These are phyloP conservation scores for Penicillium sp. DNA, from an alignment of 2,329 filamentous ascomycete genomes.

Conservation along the genomic window DNA sequence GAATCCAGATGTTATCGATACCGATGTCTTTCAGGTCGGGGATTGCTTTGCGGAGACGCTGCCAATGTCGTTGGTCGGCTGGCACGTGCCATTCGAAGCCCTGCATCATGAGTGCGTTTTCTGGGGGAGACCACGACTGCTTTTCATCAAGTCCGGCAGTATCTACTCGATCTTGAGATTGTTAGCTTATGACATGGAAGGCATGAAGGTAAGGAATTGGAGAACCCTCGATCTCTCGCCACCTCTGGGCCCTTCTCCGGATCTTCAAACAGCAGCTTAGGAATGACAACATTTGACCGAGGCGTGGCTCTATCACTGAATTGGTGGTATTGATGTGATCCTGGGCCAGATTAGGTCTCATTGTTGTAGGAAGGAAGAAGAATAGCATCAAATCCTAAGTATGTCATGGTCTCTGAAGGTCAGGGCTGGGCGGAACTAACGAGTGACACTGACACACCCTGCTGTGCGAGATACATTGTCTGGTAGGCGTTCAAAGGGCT, in stretches of 20 bases:
- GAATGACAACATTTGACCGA: constrained; percentile 9
- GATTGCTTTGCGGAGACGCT: constrained; percentile 46
- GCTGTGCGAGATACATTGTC: background rate
- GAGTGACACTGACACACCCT: background rate
- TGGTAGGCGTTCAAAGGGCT: background rate
- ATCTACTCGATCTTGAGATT: constrained; percentile 13
- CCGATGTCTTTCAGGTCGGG: constrained; percentile 52
- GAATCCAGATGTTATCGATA: constrained; percentile 58
- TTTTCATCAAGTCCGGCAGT: constrained; percentile 19
- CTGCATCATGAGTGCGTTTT: constrained; percentile 52
- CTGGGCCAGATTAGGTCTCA: background rate
- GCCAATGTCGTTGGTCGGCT: constrained; percentile 53
- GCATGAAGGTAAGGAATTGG: background rate
- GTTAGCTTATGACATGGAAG: background rate
- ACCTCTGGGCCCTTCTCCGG: constrained; percentile 4
- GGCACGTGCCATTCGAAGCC: constrained; percentile 66
- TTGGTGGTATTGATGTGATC: background rate
- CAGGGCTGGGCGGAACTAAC: no score
- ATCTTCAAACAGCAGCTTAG: constrained; percentile 9
- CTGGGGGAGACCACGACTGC: constrained; percentile 20
- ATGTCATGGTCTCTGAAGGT: background rate
- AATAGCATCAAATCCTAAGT: background rate
- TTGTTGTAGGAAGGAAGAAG: background rate
- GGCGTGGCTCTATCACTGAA: background rate
- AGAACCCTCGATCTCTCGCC: constrained; percentile 12